Percentiles rank a stretch among this genome's conserved stretches.
Evolutionary conservation across 1,284 basidiomycete genomes (phyloP).

Genomic region (Sphaerobolus stellatus): DNA sequence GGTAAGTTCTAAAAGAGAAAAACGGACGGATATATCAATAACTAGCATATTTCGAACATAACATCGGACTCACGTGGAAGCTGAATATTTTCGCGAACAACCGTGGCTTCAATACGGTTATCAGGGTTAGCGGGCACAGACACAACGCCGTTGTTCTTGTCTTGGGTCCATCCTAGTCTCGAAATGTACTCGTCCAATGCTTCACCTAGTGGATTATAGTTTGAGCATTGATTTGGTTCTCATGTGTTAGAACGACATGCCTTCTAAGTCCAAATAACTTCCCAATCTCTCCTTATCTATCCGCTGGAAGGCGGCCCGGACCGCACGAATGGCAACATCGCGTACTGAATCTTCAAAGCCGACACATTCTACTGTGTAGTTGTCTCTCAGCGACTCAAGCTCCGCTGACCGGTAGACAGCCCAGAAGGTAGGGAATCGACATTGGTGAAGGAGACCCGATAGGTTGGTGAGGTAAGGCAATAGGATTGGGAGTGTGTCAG

Average conservation of each 20-base stretch:
- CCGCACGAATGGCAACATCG: slow-evolving; percentile 72
- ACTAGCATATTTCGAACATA: not conserved
- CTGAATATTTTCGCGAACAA: slow-evolving; percentile 88
- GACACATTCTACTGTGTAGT: slow-evolving; percentile 78
- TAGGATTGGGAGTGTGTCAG: slow-evolving; percentile 72
- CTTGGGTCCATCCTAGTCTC: slow-evolving; percentile 74
- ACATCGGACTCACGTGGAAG: slow-evolving; percentile 69
- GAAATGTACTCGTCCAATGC: slow-evolving; percentile 67
- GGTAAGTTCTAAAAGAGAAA: slow-evolving; percentile 61
- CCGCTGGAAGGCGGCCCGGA: slow-evolving; percentile 76
- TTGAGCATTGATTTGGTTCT: slow-evolving; percentile 7
- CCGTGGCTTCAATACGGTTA: slow-evolving; percentile 92
- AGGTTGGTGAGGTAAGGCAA: slow-evolving; percentile 76
- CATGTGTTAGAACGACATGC: slow-evolving; percentile 37
- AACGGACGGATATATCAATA: not conserved
- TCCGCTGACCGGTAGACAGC: slow-evolving; percentile 63
- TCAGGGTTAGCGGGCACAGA: slow-evolving; percentile 85
- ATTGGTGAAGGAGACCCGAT: slow-evolving; percentile 78
- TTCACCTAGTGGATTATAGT: slow-evolving; percentile 40
- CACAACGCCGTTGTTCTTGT: slow-evolving; percentile 60
- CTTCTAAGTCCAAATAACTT: slow-evolving; percentile 71
- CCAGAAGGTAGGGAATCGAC: slow-evolving; percentile 93
- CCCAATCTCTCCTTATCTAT: slow-evolving; percentile 69
- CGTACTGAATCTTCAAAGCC: slow-evolving; percentile 83
- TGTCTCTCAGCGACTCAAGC: slow-evolving; percentile 72